Evolutionary conservation across 2,329 filamentous ascomycete genomes (phyloP), one percentile per base, ranked within the genome.

Genomic region (Emydomyces testavorans): DNA sequence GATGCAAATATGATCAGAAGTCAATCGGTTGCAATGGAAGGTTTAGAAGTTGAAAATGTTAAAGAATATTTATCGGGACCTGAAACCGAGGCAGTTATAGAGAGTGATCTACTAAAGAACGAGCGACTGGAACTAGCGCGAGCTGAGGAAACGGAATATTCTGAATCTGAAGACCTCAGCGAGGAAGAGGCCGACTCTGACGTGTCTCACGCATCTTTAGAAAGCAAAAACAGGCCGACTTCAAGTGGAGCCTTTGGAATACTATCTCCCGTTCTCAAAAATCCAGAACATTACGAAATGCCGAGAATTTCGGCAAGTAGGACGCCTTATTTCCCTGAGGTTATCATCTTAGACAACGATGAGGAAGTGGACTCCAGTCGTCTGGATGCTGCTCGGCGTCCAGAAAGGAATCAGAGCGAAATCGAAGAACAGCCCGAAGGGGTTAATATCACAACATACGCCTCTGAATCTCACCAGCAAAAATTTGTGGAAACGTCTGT

Each of bases 261-360:
- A 31, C 10, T n/a, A 3, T 31, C 29, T 10, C n/a, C 29, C 7
- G 29, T 11, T 31, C n/a, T 11, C 35, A 18, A 20, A 38, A 21
- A 45, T 6, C 2, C 3, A 4, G 31, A 29, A 4, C 1, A 16
- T 8, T 20, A 29, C 15, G 32, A 45, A 26, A 11, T 36, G 3
- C 32, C 11, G 15, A 21, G 16, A 2, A 7, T 3, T 10, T 11
- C 34, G 11, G 28, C 49, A 15, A 20, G 49, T 6, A 49, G 50
- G 18, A 55, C 49, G 39, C 54, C 39, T 4, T 46, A 50, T 1
- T 54, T 59, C 13, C 58, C 58, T 13, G 67, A 69, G 51, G 50
- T 69, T 31, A 68, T 69, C 43, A 62, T 68, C 21, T 37, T 69
- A 11, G 66, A 68, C 48, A 65, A 68, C 24, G 62, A 66, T 43